Evolutionary conservation across 2,329 filamentous ascomycete species (phyloP).

Genomic region (Verticillium dahliae): DNA sequence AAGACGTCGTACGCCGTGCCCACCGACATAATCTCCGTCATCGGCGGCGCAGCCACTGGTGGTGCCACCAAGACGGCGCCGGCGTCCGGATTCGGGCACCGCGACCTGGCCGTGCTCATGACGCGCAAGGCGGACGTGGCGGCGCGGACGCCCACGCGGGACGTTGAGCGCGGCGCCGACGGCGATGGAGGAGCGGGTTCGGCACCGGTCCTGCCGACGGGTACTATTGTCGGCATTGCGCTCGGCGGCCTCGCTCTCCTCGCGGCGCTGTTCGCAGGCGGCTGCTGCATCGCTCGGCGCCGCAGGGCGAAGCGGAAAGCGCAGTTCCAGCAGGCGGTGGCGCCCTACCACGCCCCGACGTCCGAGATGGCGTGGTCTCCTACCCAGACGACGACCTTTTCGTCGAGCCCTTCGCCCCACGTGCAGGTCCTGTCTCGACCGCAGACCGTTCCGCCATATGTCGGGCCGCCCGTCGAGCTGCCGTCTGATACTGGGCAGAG

Average conservation of each 20-base stretch:
- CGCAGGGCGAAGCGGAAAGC: not conserved
- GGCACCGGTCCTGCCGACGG: slow-evolving; percentile 19
- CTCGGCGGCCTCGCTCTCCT: slow-evolving; percentile 27
- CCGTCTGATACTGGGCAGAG: slow-evolving; percentile 9
- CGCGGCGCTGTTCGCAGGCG: slow-evolving; percentile 14
- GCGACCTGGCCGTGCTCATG: slow-evolving; percentile 48
- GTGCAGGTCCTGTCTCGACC: slow-evolving; percentile 5
- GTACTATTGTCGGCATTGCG: slow-evolving; percentile 37
- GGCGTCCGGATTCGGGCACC: slow-evolving; percentile 37
- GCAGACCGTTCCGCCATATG: slow-evolving; percentile 5
- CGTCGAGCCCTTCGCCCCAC: slow-evolving; percentile 2
- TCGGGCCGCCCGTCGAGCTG: slow-evolving; percentile 20
- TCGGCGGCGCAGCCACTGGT: slow-evolving; percentile 45
- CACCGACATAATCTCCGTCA: slow-evolving; percentile 36
- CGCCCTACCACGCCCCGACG: slow-evolving; percentile 7
- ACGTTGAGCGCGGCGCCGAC: slow-evolving; percentile 15
- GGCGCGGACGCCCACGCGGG: slow-evolving; percentile 43
- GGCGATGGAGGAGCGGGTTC: slow-evolving; percentile 1
- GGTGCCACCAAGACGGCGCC: slow-evolving; percentile 47
- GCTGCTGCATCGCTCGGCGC: slow-evolving; percentile 24
- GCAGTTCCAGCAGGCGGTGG: not conserved
- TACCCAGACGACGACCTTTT: slow-evolving; percentile 3
- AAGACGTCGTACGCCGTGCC: slow-evolving; percentile 50
- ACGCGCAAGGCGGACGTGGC: slow-evolving; percentile 38
- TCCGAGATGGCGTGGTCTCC: slow-evolving; percentile 10